These are phyloP conservation scores for Chaetothyriales sp. DNA, from an alignment of 2,329 filamentous ascomycete species.

Conservation along the genomic window DNA sequence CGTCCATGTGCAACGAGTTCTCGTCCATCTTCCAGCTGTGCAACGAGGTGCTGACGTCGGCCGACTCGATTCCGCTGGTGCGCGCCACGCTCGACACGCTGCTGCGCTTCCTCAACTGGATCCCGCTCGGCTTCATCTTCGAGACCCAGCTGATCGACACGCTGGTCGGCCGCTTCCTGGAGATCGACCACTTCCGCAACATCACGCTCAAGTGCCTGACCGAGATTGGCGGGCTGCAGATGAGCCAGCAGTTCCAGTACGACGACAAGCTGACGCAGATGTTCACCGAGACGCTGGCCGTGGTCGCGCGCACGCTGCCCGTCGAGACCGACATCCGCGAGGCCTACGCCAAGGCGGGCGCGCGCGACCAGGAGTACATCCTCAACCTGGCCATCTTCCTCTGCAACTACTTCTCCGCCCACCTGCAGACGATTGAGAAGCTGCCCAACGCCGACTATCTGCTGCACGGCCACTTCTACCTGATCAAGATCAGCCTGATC, in stretches of 20 bases:
- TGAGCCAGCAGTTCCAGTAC: constrained; percentile 61
- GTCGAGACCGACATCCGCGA: constrained; percentile 77
- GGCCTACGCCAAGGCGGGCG: constrained; percentile 83
- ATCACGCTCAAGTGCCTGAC: constrained; percentile 93
- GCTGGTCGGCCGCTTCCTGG: constrained; percentile 78
- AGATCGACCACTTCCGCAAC: constrained; percentile 90
- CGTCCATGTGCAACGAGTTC: constrained; percentile 97
- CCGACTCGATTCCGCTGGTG: constrained; percentile 74
- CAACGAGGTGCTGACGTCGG: constrained; percentile 84
- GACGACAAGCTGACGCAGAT: constrained; percentile 94
- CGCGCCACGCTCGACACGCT: constrained; percentile 95
- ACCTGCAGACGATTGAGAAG: constrained; percentile 87
- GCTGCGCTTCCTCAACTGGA: constrained; percentile 97
- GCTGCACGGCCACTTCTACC: constrained; percentile 91
- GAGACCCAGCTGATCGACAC: constrained; percentile 95
- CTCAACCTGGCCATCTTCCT: constrained; percentile 93
- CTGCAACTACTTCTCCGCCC: constrained; percentile 91
- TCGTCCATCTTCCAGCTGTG: constrained; percentile 97
- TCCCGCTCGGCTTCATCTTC: constrained; percentile 95
- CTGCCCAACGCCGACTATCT: constrained; percentile 90
- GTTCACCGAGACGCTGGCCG: constrained; percentile 93
- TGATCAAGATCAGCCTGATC: constrained; percentile 96
- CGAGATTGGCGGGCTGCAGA: constrained; percentile 88
- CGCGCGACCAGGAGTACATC: constrained; percentile 90
- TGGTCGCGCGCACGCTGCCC: constrained; percentile 86